Evolutionary conservation across 768 basidiomycete genomes (phyloP).

Genomic region (Mycena rosella): DNA sequence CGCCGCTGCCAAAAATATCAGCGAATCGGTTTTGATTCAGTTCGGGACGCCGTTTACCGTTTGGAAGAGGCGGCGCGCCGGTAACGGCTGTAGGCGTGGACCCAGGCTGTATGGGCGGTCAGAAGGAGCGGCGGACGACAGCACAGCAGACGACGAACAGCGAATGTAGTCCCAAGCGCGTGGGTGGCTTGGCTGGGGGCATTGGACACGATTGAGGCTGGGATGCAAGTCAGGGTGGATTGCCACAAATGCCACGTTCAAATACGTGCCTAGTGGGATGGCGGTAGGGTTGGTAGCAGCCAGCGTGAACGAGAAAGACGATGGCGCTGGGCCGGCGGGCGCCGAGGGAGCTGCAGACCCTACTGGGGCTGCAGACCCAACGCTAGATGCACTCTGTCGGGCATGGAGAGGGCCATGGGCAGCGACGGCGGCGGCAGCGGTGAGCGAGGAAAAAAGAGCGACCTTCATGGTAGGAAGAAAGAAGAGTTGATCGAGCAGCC

Average conservation of each 20-base stretch:
- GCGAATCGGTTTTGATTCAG: neutral
- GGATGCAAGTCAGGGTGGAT: neutral
- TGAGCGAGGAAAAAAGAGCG: constrained; percentile 44
- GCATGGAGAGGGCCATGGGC: constrained; percentile 48
- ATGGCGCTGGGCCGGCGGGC: constrained; percentile 34
- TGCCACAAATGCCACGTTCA: too few relatives aligned
- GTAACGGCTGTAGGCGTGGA: constrained; percentile 63
- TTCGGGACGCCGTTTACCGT: constrained; percentile 50
- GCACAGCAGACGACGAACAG: constrained; percentile 31
- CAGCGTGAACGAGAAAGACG: constrained; percentile 59
- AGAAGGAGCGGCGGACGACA: neutral
- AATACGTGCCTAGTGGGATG: constrained; percentile 56
- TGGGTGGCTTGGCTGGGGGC: constrained; percentile 58
- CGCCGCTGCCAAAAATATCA: constrained; percentile 48
- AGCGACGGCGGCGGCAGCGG: constrained; percentile 55
- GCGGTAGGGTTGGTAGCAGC: constrained; percentile 71
- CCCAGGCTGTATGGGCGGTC: constrained; percentile 52
- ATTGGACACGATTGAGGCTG: constrained; percentile 57
- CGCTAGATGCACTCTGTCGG: constrained; percentile 12
- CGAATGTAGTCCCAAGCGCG: constrained; percentile 59
- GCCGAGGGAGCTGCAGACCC: constrained; percentile 9
- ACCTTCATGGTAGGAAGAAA: constrained; percentile 48
- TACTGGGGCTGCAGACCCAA: neutral
- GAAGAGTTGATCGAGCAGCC: constrained; percentile 11
- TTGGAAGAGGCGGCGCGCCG: constrained; percentile 71